A percentile compares a stretch with the other conserved stretches of the same genome.
Conservation (phyloP, 371 early-diverging fungal genomes). For the Umbelopsis sp. region DNA sequence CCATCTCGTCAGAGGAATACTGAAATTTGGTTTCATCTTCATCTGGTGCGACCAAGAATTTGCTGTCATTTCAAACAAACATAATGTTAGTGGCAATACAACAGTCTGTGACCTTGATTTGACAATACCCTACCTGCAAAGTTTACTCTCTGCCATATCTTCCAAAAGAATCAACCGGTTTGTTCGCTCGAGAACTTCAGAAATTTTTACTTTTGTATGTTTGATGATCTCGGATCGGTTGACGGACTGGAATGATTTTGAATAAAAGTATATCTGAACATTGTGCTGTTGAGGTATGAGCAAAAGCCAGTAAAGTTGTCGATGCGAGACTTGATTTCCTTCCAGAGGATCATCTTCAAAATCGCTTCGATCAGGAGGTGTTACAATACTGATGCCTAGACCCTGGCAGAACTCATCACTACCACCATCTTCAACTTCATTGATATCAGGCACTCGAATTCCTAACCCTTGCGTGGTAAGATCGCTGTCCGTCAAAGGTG, state of each 20-base stretch:
- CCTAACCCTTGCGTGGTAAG: slow-evolving; percentile 17
- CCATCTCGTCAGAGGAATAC: slow-evolving; percentile 45
- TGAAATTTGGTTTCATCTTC: slow-evolving; percentile 30
- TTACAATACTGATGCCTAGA: slow-evolving; percentile 38
- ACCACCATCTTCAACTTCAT: slow-evolving; percentile 11
- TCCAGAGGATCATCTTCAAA: slow-evolving; percentile 17
- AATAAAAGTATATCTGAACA: slow-evolving; percentile 72
- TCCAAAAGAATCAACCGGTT: slow-evolving; percentile 69
- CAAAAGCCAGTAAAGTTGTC: slow-evolving; percentile 70
- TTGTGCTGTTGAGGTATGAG: slow-evolving; percentile 54
- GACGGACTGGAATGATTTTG: slow-evolving; percentile 53
- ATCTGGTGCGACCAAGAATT: slow-evolving; percentile 67
- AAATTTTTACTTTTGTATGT: slow-evolving; percentile 56
- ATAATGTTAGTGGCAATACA: background rate
- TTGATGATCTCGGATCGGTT: slow-evolving; percentile 52
- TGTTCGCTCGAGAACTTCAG: slow-evolving; percentile 61
- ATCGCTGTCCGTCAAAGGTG: slow-evolving; percentile 22
- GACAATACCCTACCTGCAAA: slow-evolving; percentile 58
- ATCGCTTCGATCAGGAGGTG: background rate
- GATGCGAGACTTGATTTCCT: background rate
- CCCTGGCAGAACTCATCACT: slow-evolving; percentile 42
- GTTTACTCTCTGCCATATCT: slow-evolving; percentile 66
- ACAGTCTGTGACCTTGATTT: background rate
- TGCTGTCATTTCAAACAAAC: slow-evolving; percentile 41
- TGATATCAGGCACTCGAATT: background rate